These are phyloP conservation scores for Neofusicoccum ribis DNA, from an alignment of 2,329 filamentous ascomycete species.

Conservation along the genomic window DNA sequence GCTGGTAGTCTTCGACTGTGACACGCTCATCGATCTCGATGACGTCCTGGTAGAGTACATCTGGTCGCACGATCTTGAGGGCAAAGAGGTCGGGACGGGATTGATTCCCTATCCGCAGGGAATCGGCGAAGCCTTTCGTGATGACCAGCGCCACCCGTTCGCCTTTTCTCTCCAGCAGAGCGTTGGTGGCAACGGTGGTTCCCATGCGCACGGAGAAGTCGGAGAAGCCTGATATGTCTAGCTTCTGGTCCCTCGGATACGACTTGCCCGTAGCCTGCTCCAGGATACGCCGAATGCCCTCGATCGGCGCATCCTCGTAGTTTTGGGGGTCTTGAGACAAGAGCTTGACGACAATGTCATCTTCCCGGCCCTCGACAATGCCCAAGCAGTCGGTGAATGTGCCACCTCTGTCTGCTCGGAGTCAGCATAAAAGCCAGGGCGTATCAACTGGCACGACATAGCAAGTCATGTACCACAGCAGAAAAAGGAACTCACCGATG, in stretches of 20 bases:
- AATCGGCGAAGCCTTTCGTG: constrained; percentile 33
- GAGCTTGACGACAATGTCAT: constrained; percentile 32
- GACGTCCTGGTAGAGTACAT: constrained; percentile 26
- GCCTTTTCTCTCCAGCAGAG: constrained; percentile 33
- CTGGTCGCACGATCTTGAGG: constrained; percentile 25
- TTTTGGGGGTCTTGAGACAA: constrained; percentile 32
- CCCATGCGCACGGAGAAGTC: constrained; percentile 30
- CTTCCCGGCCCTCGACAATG: constrained; percentile 26
- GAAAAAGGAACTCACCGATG: background rate
- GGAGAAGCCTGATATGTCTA: constrained; percentile 20
- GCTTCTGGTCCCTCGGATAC: constrained; percentile 23
- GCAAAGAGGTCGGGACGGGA: constrained; percentile 34
- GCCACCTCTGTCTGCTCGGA: constrained; percentile 23
- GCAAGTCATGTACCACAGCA: background rate
- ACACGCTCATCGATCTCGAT: constrained; percentile 28
- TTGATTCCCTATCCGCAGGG: constrained; percentile 34
- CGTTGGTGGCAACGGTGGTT: constrained; percentile 35
- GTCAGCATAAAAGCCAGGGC: background rate
- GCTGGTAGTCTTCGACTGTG: constrained; percentile 36
- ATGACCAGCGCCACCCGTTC: constrained; percentile 29
- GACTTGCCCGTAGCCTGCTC: constrained; percentile 24
- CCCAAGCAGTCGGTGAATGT: constrained; percentile 26
- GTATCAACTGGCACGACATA: background rate
- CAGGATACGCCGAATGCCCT: constrained; percentile 30
- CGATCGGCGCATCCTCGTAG: constrained; percentile 33